Evolutionary conservation across 257 asterid genomes (phyloP), one percentile per base, ranked within the genome.

Genomic region (Handroanthus guayacan): DNA sequence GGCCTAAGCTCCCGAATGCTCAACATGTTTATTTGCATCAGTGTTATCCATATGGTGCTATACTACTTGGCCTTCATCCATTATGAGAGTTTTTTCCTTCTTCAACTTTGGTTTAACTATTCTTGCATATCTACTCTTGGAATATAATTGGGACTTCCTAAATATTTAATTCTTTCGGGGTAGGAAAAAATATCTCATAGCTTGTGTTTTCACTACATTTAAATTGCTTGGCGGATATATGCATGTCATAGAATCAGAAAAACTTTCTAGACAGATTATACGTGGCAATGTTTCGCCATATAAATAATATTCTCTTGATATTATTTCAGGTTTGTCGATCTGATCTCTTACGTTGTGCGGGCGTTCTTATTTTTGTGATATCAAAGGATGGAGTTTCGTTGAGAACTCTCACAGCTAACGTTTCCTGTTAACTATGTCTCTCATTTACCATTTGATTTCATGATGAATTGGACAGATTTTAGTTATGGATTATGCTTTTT

Each of bases 371-470:
- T 97, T 94, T 69, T 94, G 97, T 86, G 98, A 92, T 81, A 96
- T 94, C 76, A 94, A 92, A 72, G 98, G 98, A 56, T 94, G 97
- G 97, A 92, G 98, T 85, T 94, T 94, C 75, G 97, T 92, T 67
- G 92, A 94, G 87, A 94, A 94, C 84, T 90, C 98, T 56, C 82
- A 89, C 94, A 94, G 90, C 97, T 92, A 78, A 74, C 72, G 11
- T 66, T 66, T 72, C 65, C 67, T 41, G 34, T 62, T 69, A 36
- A 47, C 50, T 47, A 43, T 58, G 25, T 18, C 20, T 34, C 1
- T 25, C 31, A 38, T 14, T 4, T 39, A 41, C 67, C 31, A 11
- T 71, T 67, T 38, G 66, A 20, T 41, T 45, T 48, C 43, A 3
- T 74, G 34, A 63, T 45, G 18, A 71, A 50, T 71, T 45, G 17